Evolutionary conservation across 768 basidiomycete genomes (phyloP).

Genomic region (Phlebiopsis gigantea): DNA sequence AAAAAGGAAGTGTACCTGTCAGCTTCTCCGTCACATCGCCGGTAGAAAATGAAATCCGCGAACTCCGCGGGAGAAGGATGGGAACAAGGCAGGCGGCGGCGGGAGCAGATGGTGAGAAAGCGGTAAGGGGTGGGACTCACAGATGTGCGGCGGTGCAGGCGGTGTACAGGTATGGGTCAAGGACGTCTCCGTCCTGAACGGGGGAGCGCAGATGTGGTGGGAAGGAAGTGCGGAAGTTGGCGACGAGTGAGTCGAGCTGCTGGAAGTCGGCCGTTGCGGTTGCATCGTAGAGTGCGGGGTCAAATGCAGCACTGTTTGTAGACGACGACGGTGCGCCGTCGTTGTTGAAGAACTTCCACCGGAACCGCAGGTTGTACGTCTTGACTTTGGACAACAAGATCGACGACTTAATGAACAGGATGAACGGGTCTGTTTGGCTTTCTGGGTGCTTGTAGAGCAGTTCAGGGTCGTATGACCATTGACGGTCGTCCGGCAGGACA

Average conservation of each 20-base stretch:
- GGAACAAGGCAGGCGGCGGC: not conserved
- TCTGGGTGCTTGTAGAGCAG: constrained; percentile 57
- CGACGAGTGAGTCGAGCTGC: constrained; percentile 50
- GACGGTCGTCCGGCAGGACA: constrained; percentile 39
- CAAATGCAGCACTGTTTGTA: not conserved
- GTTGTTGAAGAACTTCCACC: constrained; percentile 43
- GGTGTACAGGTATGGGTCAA: constrained; percentile 55
- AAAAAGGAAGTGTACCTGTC: not conserved
- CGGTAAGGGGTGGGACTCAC: constrained; percentile 19
- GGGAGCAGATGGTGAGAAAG: not conserved
- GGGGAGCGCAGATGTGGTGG: constrained; percentile 51
- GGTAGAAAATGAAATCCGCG: not conserved
- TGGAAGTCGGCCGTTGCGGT: constrained; percentile 56
- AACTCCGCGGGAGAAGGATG: not conserved
- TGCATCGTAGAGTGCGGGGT: constrained; percentile 37
- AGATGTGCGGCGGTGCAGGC: constrained; percentile 22
- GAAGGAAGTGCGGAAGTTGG: constrained; percentile 53
- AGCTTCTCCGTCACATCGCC: not conserved
- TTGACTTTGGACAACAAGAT: constrained; percentile 58
- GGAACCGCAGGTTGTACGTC: constrained; percentile 60
- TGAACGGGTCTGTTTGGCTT: constrained; percentile 64
- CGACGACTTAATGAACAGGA: constrained; percentile 60
- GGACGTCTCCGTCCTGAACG: constrained; percentile 35
- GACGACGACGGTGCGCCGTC: not conserved
- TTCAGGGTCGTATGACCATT: constrained; percentile 58